Conservation (phyloP, 352 stramenopile genomes). For the Plasmopara viticola region DNA sequence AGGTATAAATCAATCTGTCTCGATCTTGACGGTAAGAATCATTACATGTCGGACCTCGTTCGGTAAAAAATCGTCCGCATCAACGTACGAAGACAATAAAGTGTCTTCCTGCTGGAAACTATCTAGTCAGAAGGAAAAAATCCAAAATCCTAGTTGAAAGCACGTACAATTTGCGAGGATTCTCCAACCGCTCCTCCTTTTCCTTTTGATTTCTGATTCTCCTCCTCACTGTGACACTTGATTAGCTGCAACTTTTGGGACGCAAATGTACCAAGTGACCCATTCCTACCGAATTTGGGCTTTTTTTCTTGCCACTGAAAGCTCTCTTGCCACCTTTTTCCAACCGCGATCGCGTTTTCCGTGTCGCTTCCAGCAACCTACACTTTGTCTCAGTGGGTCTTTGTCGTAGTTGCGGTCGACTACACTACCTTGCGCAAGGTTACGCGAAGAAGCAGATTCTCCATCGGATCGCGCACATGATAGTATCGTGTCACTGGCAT, state of each 20-base stretch:
- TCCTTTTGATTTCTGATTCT: slow-evolving; percentile 3
- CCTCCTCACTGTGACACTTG: slow-evolving; percentile 11
- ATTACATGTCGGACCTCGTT: slow-evolving; percentile 14
- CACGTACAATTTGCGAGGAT: slow-evolving; percentile 4
- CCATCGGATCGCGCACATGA: slow-evolving; percentile 68
- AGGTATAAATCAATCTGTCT: slow-evolving; percentile 1
- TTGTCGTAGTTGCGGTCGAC: too few relatives aligned
- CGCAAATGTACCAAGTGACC: neutral
- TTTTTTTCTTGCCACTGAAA: slow-evolving; percentile 61
- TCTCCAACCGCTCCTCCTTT: neutral
- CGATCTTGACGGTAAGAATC: too few relatives aligned
- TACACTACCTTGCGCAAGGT: slow-evolving; percentile 49
- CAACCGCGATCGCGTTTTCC: slow-evolving; percentile 16
- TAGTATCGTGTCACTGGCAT: slow-evolving; percentile 53
- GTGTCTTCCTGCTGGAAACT: slow-evolving; percentile 7
- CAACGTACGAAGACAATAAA: slow-evolving; percentile 38
- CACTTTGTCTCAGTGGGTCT: neutral
- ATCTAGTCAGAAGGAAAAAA: neutral
- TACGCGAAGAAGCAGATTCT: slow-evolving; percentile 53
- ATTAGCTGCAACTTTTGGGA: neutral
- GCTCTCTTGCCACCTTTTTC: slow-evolving; percentile 34
- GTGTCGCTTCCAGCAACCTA: slow-evolving; percentile 21
- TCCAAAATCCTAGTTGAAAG: neutral
- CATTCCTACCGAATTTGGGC: slow-evolving; percentile 9
- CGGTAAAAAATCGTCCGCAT: slow-evolving; percentile 45